A percentile compares a stretch with the other conserved stretches of the same genome.
These are phyloP conservation scores for Fusarium veterinarium DNA, from an alignment of 2,329 filamentous ascomycete species.

Conservation along the genomic window DNA sequence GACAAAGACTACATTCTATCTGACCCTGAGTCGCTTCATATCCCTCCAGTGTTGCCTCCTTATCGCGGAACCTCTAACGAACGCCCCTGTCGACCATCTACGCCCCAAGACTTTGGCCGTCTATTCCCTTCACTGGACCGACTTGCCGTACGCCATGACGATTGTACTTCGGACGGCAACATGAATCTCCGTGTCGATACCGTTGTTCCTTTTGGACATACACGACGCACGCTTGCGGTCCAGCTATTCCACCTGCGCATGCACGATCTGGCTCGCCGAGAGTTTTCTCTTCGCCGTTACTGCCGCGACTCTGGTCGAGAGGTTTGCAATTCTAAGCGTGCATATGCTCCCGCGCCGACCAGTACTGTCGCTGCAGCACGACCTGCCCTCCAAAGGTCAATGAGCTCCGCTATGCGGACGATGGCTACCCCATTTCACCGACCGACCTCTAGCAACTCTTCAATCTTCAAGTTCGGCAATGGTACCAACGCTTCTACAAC, in stretches of 20 bases:
- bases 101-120: slow-evolving; percentile 82
- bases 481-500: slow-evolving; percentile 22
- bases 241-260: slow-evolving; percentile 94
- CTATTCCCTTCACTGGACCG: slow-evolving; percentile 88
- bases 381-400: slow-evolving; percentile 60
- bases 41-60: slow-evolving; percentile 64
- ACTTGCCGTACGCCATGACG: slow-evolving; percentile 87
- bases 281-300: slow-evolving; percentile 92
- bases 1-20: slow-evolving; percentile 44
- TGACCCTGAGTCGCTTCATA: slow-evolving; percentile 49
- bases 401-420: slow-evolving; percentile 59
- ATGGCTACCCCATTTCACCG: slow-evolving; percentile 53
- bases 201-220: slow-evolving; percentile 67
- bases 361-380: slow-evolving; percentile 48
- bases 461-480: slow-evolving; percentile 38
- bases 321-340: slow-evolving; percentile 85
- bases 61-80: slow-evolving; percentile 70
- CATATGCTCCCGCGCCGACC: slow-evolving; percentile 57
- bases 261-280: slow-evolving; percentile 86
- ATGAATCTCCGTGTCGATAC: slow-evolving; percentile 96
- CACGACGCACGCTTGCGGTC: slow-evolving; percentile 73
- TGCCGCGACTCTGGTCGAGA: slow-evolving; percentile 93
- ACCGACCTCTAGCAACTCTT: slow-evolving; percentile 38
- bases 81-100: slow-evolving; percentile 78
- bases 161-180: slow-evolving; percentile 90